Evolutionary conservation across 768 basidiomycete species (phyloP).

Genomic region (Clitopilus hobsonii): DNA sequence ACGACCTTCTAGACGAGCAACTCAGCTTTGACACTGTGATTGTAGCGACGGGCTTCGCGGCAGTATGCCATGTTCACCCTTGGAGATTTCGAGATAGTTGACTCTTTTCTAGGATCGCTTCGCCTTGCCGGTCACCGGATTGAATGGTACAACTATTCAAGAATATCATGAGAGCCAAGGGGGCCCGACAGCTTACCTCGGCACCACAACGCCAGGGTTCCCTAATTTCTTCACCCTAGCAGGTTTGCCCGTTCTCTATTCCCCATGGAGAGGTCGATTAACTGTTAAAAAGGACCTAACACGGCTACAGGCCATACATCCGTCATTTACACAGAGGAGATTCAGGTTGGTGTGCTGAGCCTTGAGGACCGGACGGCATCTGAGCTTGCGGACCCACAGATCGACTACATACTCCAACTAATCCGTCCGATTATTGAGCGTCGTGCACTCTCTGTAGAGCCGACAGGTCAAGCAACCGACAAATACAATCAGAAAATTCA

Average conservation of each 20-base stretch:
- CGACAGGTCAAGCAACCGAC: constrained; percentile 14
- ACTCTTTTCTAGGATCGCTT: constrained; percentile 22
- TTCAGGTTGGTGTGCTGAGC: constrained; percentile 25
- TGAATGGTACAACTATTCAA: constrained; percentile 25
- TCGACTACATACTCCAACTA: constrained; percentile 30
- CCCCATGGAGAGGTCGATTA: neutral
- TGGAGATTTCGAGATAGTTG: neutral
- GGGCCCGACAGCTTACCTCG: constrained; percentile 40
- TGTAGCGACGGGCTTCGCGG: constrained; percentile 30
- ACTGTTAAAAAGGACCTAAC: constrained; percentile 33
- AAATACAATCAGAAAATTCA: constrained; percentile 17
- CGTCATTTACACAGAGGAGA: constrained; percentile 37
- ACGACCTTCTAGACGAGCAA: constrained; percentile 20
- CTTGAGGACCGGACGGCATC: neutral
- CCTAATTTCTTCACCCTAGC: constrained; percentile 39
- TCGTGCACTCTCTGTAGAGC: constrained; percentile 11
- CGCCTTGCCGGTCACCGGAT: constrained; percentile 27
- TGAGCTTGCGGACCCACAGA: constrained; percentile 18
- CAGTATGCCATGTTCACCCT: constrained; percentile 13
- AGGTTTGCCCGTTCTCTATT: constrained; percentile 18
- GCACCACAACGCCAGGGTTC: constrained; percentile 38
- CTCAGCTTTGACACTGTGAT: constrained; percentile 34
- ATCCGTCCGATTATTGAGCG: constrained; percentile 17
- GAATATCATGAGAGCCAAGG: constrained; percentile 33
- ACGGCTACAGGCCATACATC: constrained; percentile 39